A percentile compares a stretch with the other conserved stretches of the same genome.
Conservation (phyloP, 164 flowering plant species). For the Aristolochia contorta region DNA sequence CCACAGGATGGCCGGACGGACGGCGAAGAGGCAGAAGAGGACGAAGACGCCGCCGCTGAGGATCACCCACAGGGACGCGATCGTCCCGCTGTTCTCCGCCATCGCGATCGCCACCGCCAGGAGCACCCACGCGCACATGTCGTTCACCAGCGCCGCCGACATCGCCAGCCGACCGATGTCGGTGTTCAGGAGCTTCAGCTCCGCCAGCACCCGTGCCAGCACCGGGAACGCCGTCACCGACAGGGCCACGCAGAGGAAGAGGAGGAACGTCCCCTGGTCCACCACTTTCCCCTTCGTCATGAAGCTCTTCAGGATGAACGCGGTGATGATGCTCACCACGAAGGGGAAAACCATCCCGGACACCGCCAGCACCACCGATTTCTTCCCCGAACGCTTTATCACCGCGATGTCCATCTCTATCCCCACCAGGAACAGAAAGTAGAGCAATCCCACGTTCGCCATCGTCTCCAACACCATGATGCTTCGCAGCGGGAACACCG, state of each 20-base stretch:
- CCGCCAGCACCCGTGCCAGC: constrained; percentile 15
- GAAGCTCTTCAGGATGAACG: constrained; percentile 8
- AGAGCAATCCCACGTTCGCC: constrained; percentile 30
- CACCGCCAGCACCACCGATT: constrained; percentile 17
- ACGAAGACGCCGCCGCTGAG: constrained; percentile 13
- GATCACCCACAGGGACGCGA: constrained; percentile 4
- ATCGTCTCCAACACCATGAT: constrained; percentile 26
- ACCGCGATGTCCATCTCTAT: constrained; percentile 25
- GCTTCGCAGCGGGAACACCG: constrained; percentile 15
- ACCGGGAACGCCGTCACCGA: constrained; percentile 17
- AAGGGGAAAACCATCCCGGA: constrained; percentile 26
- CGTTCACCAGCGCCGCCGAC: constrained; percentile 15
- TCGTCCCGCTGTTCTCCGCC: neutral
- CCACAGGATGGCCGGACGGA: constrained; percentile 33
- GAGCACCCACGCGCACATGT: constrained; percentile 16
- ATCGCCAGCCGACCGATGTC: constrained; percentile 12
- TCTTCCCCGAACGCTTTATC: constrained; percentile 11
- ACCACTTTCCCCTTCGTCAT: neutral
- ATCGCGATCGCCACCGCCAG: constrained; percentile 16
- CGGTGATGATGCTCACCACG: constrained; percentile 12
- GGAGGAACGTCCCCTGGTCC: constrained; percentile 13
- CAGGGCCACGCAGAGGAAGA: constrained; percentile 28
- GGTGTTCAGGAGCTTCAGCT: constrained; percentile 15
- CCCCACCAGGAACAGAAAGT: constrained; percentile 27
- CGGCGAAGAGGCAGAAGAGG: constrained; percentile 11